Evolutionary conservation across 768 basidiomycete genomes (phyloP), one percentile per base, ranked within the genome.

Genomic region (Cyclocybe cylindracea): DNA sequence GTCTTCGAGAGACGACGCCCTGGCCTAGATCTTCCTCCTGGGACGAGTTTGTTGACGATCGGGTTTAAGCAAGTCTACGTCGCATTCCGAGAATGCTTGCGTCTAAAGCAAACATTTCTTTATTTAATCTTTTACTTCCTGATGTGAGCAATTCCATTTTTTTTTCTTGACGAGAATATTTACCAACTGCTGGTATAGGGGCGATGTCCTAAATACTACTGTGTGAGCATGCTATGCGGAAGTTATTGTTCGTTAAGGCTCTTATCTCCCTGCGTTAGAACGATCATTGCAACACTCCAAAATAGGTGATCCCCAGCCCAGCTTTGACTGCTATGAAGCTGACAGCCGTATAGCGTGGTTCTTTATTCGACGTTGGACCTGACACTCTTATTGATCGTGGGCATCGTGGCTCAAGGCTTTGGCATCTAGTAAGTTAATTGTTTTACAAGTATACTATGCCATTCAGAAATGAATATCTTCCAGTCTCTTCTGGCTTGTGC

Each of bases 91-190:
- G 85, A 89, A 64, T 87, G 87, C 59, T 66, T 85, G 68, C 77
- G 76, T 36, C 70, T 88, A 48, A 88, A 85, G 59, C 87, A 89
- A 57, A 89, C 85, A 0, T 89, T 88, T 61, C 61, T 87, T 32
- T 89, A 89, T 61, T 77, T 89, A 1, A 71, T 87, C 5, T 87
- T 88, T 58, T 89, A 87, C 66, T 89, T 89, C 66, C 72, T 89
- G 24, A 87, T 90, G 85, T 85, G 58, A 48, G 84, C 70, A 10
- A 3, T 16, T 3, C 3, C 5, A 1, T 3, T 24, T 3, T 45
- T 24, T 29, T 36, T 44, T 39, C 34, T 36, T 33, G 34, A 18
- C 39, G 31, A 38, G 29, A 40, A 5, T 10, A 4, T 43, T 35
- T 14, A n/a, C 19, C 32, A 11, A 44, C 41, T 10, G 43, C 33